phyloP scores from a whole-genome alignment of 1,284 basidiomycete species.

The Chalciporus piperatoides region DNA sequence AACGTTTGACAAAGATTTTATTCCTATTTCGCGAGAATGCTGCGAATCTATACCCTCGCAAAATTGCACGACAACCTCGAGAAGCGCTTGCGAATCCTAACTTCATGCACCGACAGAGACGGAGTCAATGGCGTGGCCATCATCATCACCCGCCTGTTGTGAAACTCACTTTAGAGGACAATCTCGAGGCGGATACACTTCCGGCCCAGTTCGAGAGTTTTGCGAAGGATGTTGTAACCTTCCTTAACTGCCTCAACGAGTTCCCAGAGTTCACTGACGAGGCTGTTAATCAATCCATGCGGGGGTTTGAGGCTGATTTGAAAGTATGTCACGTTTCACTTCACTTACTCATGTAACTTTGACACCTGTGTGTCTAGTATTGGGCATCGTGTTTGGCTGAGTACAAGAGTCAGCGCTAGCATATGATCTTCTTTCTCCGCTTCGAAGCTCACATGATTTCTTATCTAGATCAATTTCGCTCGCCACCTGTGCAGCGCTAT shows the following conservation, averaged over 20 bases:
- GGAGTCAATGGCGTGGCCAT: slow-evolving; percentile 31
- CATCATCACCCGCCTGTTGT: slow-evolving; percentile 27
- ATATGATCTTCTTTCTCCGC: not conserved
- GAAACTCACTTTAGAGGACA: slow-evolving; percentile 30
- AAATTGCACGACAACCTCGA: slow-evolving; percentile 31
- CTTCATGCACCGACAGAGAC: slow-evolving; percentile 35
- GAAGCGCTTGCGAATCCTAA: slow-evolving; percentile 35
- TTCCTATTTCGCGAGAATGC: slow-evolving; percentile 36
- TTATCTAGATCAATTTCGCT: slow-evolving; percentile 47
- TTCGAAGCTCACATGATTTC: slow-evolving; percentile 15
- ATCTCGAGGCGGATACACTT: slow-evolving; percentile 33
- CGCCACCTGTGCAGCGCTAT: slow-evolving; percentile 51
- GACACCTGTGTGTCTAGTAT: slow-evolving; percentile 23
- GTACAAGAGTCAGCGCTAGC: slow-evolving; percentile 31
- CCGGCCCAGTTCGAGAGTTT: slow-evolving; percentile 40
- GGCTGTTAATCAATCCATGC: slow-evolving; percentile 49
- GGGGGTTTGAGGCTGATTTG: slow-evolving; percentile 48
- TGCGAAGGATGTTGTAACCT: slow-evolving; percentile 47
- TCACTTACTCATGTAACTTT: slow-evolving; percentile 10
- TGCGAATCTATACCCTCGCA: slow-evolving; percentile 32
- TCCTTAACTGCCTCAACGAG: slow-evolving; percentile 52
- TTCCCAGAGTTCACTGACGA: slow-evolving; percentile 58
- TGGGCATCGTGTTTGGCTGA: slow-evolving; percentile 34
- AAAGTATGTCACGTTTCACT: slow-evolving; percentile 34
- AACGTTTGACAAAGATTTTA: slow-evolving; percentile 35